A percentile compares a stretch with the other conserved stretches of the same genome.
These are phyloP conservation scores for Lecanosticta acicola DNA, from an alignment of 2,329 filamentous ascomycete species.

Conservation along the genomic window DNA sequence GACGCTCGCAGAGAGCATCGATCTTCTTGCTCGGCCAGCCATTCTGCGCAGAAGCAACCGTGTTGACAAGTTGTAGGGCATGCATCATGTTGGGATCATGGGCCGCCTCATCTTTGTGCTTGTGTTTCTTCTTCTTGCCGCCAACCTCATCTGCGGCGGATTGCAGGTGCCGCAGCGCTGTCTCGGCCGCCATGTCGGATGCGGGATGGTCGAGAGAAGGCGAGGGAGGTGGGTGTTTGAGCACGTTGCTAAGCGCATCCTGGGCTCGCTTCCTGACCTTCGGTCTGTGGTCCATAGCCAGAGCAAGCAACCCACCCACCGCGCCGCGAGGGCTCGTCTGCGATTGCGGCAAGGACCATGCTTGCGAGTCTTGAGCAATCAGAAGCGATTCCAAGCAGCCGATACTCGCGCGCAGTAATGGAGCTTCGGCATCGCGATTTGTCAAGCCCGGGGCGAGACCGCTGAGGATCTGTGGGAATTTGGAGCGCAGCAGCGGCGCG, in stretches of 20 bases:
- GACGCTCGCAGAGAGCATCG: constrained; percentile 79
- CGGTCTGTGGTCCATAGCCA: constrained; percentile 80
- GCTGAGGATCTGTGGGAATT: constrained; percentile 89
- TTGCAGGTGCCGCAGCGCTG: constrained; percentile 72
- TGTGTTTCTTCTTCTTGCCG: constrained; percentile 61
- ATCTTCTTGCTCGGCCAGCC: constrained; percentile 98
- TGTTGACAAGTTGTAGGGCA: constrained; percentile 85
- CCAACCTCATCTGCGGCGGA: constrained; percentile 66
- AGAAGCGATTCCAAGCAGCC: constrained; percentile 91
- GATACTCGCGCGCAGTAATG: constrained; percentile 78
- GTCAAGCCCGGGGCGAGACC: constrained; percentile 79
- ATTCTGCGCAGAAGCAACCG: constrained; percentile 75
- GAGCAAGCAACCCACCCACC: constrained; percentile 74
- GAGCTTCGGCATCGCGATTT: constrained; percentile 75
- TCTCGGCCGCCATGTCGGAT: constrained; percentile 92
- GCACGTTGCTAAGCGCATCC: constrained; percentile 76
- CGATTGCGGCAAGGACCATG: constrained; percentile 80
- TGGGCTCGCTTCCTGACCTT: constrained; percentile 93
- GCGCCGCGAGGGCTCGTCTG: constrained; percentile 82
- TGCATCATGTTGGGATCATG: constrained; percentile 72
- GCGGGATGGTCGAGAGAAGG: constrained; percentile 91
- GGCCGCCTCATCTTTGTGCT: constrained; percentile 53
- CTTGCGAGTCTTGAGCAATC: constrained; percentile 75
- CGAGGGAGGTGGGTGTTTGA: constrained; percentile 80
- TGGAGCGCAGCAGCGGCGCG: constrained; percentile 79